Conservation (phyloP, 1,284 basidiomycete genomes). For the Microbotryum intermedium region DNA sequence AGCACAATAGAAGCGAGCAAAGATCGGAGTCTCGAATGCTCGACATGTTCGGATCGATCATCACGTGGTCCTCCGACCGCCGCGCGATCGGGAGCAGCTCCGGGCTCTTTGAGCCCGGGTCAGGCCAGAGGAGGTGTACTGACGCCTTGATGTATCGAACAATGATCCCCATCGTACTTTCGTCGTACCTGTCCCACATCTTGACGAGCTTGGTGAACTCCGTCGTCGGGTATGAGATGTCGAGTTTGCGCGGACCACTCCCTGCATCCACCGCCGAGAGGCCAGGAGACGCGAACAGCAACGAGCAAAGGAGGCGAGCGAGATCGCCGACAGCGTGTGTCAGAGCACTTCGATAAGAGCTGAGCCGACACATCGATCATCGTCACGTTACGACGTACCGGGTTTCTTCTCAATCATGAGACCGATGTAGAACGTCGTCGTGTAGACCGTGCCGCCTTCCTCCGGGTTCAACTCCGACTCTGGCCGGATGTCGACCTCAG, state of each 20-base stretch:
- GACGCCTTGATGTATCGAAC: conserved; percentile 90
- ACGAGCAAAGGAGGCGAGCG: conserved; percentile 3
- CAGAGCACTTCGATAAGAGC: too few relatives aligned
- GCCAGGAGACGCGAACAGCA: not conserved
- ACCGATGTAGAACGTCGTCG: conserved; percentile 95
- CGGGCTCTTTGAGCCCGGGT: too few relatives aligned
- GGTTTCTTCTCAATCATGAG: conserved; percentile 84
- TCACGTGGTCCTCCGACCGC: too few relatives aligned
- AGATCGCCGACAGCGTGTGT: not conserved
- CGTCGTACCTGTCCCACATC: conserved; percentile 92
- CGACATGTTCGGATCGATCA: not conserved
- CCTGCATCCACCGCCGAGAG: conserved; percentile 19
- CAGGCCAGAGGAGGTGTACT: conserved; percentile 31
- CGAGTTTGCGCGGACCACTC: conserved; percentile 52
- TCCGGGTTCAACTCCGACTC: conserved; percentile 71
- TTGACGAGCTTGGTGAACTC: conserved; percentile 95
- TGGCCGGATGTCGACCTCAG: conserved; percentile 61
- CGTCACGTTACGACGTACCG: conserved; percentile 50
- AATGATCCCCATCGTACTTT: conserved; percentile 84
- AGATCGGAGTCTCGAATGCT: too few relatives aligned
- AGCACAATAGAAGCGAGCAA: too few relatives aligned
- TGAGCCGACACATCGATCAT: too few relatives aligned
- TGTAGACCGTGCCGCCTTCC: conserved; percentile 69
- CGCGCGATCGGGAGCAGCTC: too few relatives aligned
- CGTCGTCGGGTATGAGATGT: conserved; percentile 92